Evolutionary conservation across 2,329 filamentous ascomycete species (phyloP), one percentile per base, ranked within the genome.

Genomic region (Microthyrium microscopicum): DNA sequence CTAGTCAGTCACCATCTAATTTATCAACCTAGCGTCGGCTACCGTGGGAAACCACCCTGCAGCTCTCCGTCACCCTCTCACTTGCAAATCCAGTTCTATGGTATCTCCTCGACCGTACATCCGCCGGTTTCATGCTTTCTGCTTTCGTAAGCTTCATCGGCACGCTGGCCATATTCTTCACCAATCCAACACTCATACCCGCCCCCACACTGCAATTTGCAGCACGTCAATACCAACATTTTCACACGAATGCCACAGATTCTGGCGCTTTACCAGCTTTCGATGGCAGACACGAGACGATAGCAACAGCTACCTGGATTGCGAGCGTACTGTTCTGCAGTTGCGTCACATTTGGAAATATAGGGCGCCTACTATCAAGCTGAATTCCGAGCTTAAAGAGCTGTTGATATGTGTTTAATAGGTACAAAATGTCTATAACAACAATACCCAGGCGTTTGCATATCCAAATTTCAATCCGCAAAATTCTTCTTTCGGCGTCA

Each of bases 341-440:
- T 48, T 84, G 82, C 44, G 72, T 95, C 7, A 94, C 85, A 56
- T 94, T 98, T 62, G 89, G 89, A 8, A 95, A 93, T 50, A 83
- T 98, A 48, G 89, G 89, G 9, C 66, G 89, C 41, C n/a, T 37
- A 24, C 35, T 37, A n/a, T n/a, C n/a, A n/a, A n/a, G n/a, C n/a
- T n/a, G n/a, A n/a, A n/a, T n/a, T n/a, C n/a, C n/a, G n/a, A n/a
- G n/a, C n/a, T n/a, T n/a, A n/a, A n/a, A n/a, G n/a, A n/a, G n/a
- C n/a, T n/a, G n/a, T n/a, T n/a, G n/a, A n/a, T n/a, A n/a, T n/a
- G n/a, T n/a, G n/a, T n/a, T n/a, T n/a, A n/a, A n/a, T n/a, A n/a
- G n/a, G n/a, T n/a, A n/a, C n/a, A n/a, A n/a, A n/a, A n/a, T n/a
- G n/a, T n/a, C n/a, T n/a, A n/a, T n/a, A n/a, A n/a, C n/a, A n/a